Evolutionary conservation across 345 rosid species (phyloP), one percentile per base, ranked within the genome.

Genomic region (Clausena lansium): DNA sequence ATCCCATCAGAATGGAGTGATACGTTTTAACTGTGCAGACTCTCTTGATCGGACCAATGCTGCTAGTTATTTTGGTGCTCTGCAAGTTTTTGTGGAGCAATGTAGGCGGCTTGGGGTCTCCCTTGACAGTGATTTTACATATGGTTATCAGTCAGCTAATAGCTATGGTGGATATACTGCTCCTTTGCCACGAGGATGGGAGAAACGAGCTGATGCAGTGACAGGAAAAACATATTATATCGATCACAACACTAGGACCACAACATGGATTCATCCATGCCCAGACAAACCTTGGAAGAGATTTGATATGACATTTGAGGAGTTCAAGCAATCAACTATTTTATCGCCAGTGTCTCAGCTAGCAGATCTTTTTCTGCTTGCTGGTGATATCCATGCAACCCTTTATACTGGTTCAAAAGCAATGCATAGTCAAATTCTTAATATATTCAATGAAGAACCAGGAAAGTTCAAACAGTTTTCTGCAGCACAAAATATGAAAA

Each of bases 221-320:
- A 96, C 98, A 35, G 97, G 99, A 77, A 96, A 96, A 79, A 76
- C 91, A 36, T 96, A 92, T 81, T 96, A 74, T 79, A 89, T 94
- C 70, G 99, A 96, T 86, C 98, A 94, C 87, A 96, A 92, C 85
- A 94, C 99, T 38, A 91, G 89, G 86, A 87, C 93, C 55, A 94
- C 98, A 50, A 94, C 97, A 5, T 96, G 98, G 98, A 87, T 84
- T 77, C 99, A 96, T 88, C 99, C 99, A 52, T 96, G 97, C 81
- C 99, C 98, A 64, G 99, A 94, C 87, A 91, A 91, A 80, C 97
- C 97, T 64, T 94, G 99, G 98, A 96, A 96, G 93, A 91, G 98
- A 79, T 87, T 96, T 83, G 97, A 94, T 63, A 96, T 96, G 98
- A 82, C 82, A 70, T 94, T 96, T 85, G 97, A 96, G 38, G 92